Evolutionary conservation across 164 flowering plant genomes (phyloP), one percentile per base, ranked within the genome.

Genomic region (Magnolia kwangsiensis): DNA sequence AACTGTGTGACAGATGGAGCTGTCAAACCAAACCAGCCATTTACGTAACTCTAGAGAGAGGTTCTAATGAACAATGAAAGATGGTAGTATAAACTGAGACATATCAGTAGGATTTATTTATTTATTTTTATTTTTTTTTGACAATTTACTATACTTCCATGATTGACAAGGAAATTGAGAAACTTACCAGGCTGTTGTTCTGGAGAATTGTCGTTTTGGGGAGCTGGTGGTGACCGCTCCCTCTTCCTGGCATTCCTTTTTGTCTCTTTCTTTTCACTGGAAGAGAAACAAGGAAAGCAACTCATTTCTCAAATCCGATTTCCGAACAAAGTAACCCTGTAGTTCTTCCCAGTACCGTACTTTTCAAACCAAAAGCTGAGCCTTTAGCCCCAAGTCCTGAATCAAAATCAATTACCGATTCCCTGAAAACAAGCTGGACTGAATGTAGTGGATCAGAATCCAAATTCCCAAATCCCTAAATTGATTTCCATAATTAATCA

Each of bases 221-320:
- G 71, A 24, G 50, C 6, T 29, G 31, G 19, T 14, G 71, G 50
- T 0, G 5, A 18, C 19, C 31, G 49, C 49, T 68, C 72, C 58
- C 49, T 50, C 23, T n/a, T 29, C 50, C 49, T 67, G 14, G 49
- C 29, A 23, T 18, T 67, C 18, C 51, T 50, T 20, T n/a, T 50
- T 21, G 31, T 37, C 61, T 66, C 61, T 75, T 67, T 67, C 64
- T 55, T 75, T 13, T 49, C 72, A 16, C 63, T 24, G 55, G 65
- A 75, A 4, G 65, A 67, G 78, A 75, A 75, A 69, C 78, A 75
- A 10, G 73, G 67, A 59, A 75, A 69, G 63, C 78, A 75, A 69
- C 50, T 75, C 78, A 75, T 75, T 11, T 75, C 73, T 45, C 64
- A 51, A 69, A 27, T 27, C 31, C 24, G n/a, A n/a, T 59, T 13